phyloP scores from a whole-genome alignment of 768 basidiomycete species.

The Sporobolomyces pararoseus region DNA sequence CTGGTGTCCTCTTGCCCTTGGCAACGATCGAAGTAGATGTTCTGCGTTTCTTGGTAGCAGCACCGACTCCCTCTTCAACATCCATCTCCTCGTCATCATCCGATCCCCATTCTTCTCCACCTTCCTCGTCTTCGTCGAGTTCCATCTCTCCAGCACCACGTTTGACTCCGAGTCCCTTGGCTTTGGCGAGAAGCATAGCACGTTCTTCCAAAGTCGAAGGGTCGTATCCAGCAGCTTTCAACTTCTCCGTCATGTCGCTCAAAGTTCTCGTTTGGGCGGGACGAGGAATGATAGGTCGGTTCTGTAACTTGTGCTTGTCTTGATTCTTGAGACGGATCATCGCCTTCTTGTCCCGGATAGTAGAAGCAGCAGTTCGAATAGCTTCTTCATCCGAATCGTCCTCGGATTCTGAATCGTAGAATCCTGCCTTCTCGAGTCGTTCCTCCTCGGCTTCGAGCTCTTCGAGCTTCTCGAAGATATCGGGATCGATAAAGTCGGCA shows the following conservation, averaged over 20 bases:
- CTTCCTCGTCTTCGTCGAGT: constrained; percentile 47
- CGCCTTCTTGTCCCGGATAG: constrained; percentile 57
- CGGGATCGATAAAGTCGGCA: constrained; percentile 96
- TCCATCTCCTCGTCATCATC: constrained; percentile 50
- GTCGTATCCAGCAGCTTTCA: constrained; percentile 86
- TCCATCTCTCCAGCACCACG: constrained; percentile 54
- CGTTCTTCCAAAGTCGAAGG: constrained; percentile 81
- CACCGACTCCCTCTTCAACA: constrained; percentile 45
- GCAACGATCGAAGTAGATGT: constrained; percentile 31
- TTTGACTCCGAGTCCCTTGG: constrained; percentile 52
- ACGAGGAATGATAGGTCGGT: constrained; percentile 70
- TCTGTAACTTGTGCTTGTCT: constrained; percentile 81
- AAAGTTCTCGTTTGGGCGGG: constrained; percentile 63
- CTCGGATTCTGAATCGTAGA: constrained; percentile 85
- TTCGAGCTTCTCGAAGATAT: constrained; percentile 93
- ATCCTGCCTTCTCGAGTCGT: constrained; percentile 85
- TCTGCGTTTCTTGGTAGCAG: constrained; percentile 38
- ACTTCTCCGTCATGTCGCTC: constrained; percentile 68
- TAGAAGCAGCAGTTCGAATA: constrained; percentile 62
- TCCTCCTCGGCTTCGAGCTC: constrained; percentile 96
- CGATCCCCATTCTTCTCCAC: constrained; percentile 8
- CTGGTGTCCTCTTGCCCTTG: constrained; percentile 42
- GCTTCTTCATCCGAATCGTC: constrained; percentile 69
- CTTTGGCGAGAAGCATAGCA: constrained; percentile 75
- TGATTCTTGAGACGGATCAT: constrained; percentile 55